These are phyloP conservation scores for Kingdonia uniflora DNA, from an alignment of 164 flowering plant genomes.

Conservation along the genomic window DNA sequence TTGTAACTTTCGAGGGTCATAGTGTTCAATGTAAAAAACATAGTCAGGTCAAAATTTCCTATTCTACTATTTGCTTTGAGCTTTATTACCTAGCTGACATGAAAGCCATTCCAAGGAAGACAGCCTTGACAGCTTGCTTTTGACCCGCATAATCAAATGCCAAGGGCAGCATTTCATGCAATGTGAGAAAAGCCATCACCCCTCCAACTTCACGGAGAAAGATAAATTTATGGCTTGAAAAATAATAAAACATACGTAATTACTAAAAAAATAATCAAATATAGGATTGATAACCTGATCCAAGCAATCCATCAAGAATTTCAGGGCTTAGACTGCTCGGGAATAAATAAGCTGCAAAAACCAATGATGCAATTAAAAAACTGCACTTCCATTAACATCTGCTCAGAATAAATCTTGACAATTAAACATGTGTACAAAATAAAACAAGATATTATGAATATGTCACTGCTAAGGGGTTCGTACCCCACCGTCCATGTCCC, in stretches of 20 bases:
- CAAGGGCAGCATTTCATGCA: slow-evolving; percentile 96
- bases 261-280: background rate
- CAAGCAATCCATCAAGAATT: slow-evolving; percentile 86
- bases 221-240: background rate
- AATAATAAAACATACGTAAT: background rate
- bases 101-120: slow-evolving; percentile 93
- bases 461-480: too few relatives aligned
- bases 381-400: background rate
- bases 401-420: too few relatives aligned
- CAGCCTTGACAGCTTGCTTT: slow-evolving; percentile 93
- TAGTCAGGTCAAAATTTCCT: too few relatives aligned
- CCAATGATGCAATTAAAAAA: background rate
- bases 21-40: background rate
- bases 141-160: slow-evolving; percentile 97
- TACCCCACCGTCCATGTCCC: too few relatives aligned
- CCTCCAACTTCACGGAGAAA: slow-evolving; percentile 69
- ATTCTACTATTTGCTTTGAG: background rate
- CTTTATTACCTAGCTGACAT: slow-evolving; percentile 92
- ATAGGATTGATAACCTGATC: slow-evolving; percentile 46
- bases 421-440: too few relatives aligned
- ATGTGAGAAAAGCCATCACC: slow-evolving; percentile 94
- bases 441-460: too few relatives aligned
- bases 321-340: slow-evolving; percentile 88
- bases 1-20: background rate
- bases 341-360: slow-evolving; percentile 71